Evolutionary conservation across 805 yeast genomes (phyloP).

Genomic region (Cyberlindnera xylosilytica): DNA sequence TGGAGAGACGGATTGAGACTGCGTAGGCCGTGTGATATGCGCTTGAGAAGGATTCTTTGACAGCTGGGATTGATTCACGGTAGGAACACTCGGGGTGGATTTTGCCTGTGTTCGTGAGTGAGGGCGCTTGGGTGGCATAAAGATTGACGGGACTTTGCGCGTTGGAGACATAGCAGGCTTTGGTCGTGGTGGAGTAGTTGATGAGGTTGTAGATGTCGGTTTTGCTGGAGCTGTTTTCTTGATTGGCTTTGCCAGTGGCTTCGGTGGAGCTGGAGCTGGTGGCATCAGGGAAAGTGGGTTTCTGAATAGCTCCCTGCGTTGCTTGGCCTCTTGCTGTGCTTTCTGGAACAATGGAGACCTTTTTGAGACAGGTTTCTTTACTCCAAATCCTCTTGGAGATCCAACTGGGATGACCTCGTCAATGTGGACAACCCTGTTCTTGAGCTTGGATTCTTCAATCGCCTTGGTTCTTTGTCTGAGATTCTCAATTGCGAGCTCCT

Average conservation of each 20-base stretch:
- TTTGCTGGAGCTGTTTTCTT: neutral
- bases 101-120: neutral
- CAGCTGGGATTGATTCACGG: too few relatives aligned
- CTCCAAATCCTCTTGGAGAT: too few relatives aligned
- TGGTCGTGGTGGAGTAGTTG: neutral
- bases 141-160: constrained; percentile 1
- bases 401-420: constrained; percentile 24
- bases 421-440: constrained; percentile 27
- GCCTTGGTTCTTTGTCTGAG: constrained; percentile 30
- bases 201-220: neutral
- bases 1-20: too few relatives aligned
- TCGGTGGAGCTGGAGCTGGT: neutral
- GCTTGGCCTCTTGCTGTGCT: constrained; percentile 21
- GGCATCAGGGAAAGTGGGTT: constrained; percentile 18
- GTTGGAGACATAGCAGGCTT: neutral
- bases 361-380: constrained; percentile 1
- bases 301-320: constrained; percentile 17
- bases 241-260: neutral
- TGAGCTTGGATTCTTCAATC: constrained; percentile 30
- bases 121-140: neutral
- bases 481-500: constrained; percentile 33
- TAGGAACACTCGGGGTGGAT: neutral
- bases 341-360: constrained; percentile 27
- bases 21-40: too few relatives aligned
- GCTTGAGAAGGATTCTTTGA: too few relatives aligned